Evolutionary conservation across 2,329 filamentous ascomycete species (phyloP), one percentile per base, ranked within the genome.

Genomic region (Geosmithia putterillii): DNA sequence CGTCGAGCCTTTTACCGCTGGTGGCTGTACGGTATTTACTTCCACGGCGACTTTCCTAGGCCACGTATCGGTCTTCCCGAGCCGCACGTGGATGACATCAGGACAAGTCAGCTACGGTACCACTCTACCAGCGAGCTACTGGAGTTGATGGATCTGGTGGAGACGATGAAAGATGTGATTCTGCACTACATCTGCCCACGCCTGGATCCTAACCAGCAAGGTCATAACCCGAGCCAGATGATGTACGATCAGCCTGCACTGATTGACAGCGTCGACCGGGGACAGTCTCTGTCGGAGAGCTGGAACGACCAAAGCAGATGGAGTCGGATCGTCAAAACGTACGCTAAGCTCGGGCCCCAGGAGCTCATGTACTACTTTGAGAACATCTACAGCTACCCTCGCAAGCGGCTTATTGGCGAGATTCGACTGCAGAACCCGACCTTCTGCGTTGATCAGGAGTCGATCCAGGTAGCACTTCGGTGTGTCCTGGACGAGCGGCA

Each of bases 21-120:
- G 72, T 74, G 72, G 71, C 59, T 73, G 4, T 76, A 71, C 47
- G 62, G 69, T 7, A 63, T 64, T 28, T 68, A 71, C 46, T 75
- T 75, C 46, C 71, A 76, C 40, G 65, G 65, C 10, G 63, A 65
- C 25, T 56, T 58, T 32, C 62, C 58, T 9, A 55, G 59, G 21
- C 63, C 63, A 4, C 57, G 59, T 8, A 44, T 56, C 36, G 62
- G 61, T 2, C 55, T 62, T 38, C 63, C 63, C 0, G 61, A 64
- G 46, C 59, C 63, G 10, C 58, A 54, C 21, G 62, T 62, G 8
- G 60, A 67, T 38, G 61, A 67, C 41, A 50, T 65, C 12, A 58
- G 69, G 38, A 60, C 58, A 22, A 66, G 61, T 38, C 63, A 67
- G 47, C 57, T 73, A 51, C 62, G 67, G n/a, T 49, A 57, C 39